Evolutionary conservation across 208 protist species (phyloP), one percentile per base, ranked within the genome.

Genomic region (Crithidia thermophila): DNA sequence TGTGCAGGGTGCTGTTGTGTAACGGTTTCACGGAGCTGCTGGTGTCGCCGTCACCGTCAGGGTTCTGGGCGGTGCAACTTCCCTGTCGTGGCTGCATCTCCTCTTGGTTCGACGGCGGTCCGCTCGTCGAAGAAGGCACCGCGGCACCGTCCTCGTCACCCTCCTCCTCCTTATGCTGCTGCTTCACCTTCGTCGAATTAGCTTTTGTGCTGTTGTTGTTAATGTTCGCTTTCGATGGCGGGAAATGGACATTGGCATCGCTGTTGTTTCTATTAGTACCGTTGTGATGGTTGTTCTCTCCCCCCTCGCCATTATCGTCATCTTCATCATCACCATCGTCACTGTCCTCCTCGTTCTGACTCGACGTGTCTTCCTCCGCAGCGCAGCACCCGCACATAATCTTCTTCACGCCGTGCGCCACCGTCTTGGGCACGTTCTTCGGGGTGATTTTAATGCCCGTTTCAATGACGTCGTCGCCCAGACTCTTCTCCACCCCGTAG

Each of bases 401-500:
- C 46, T 70, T 72, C 34, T 68, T 79, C 30, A 78, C 57, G 21
- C 60, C 67, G 28, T 83, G 72, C 25, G 49, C 65, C 53, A 77
- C 67, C 27, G 67, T 64, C 43, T 49, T 56, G 10, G 77, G 77
- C 43, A 75, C 58, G 46, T 75, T 83, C 62, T 72, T 42, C 30
- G 77, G 67, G 5, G 50, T 62, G 34, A 83, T 27, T 39, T 70
- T 63, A 37, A 79, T 58, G 9, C 77, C 67, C 20, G 67, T 83
- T 31, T 65, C 77, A 30, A 83, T 72, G 37, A 50, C 9, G 4
- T 56, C 65, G 49, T 73, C 79, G 45, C 53, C 67, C 0, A 47
- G 49, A 59, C 65, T 74, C 34, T 81, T 67, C 70, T 77, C 75
- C 50, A 81, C 69, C 2, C 62, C 58, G 65, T 86, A 84, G 42